These are phyloP conservation scores for Botrytis byssoidea DNA, from an alignment of 2,329 filamentous ascomycete genomes.

Conservation along the genomic window DNA sequence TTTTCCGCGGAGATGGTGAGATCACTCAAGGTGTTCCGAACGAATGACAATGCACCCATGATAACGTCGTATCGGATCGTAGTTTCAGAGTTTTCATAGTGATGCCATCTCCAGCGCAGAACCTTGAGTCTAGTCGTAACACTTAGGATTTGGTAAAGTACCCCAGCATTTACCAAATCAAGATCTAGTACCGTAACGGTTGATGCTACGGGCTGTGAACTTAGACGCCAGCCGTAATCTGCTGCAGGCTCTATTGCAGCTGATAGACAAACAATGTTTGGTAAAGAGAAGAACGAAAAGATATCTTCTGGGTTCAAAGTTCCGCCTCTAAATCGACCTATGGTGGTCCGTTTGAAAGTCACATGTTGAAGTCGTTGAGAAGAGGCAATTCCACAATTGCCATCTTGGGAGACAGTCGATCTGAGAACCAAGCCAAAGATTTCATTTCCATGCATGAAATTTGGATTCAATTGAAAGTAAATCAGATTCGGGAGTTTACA, in stretches of 20 bases:
- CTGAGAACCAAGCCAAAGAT: background rate
- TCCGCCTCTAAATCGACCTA: too few species aligned
- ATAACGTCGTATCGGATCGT: background rate
- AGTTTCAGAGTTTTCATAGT: background rate
- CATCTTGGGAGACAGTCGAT: background rate
- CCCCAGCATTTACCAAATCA: background rate
- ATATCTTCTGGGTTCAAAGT: too few species aligned
- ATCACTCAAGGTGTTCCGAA: background rate
- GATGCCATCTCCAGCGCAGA: background rate
- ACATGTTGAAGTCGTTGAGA: background rate
- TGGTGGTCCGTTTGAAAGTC: background rate
- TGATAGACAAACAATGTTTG: background rate
- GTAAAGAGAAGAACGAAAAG: background rate
- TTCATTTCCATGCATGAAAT: background rate
- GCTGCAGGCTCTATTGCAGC: background rate
- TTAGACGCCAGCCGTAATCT: background rate
- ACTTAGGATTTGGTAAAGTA: background rate
- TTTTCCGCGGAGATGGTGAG: background rate
- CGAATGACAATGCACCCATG: background rate
- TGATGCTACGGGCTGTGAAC: background rate
- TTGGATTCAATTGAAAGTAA: background rate
- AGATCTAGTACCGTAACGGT: background rate
- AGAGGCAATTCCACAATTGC: background rate
- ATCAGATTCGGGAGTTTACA: background rate
- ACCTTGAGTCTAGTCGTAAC: background rate